phyloP scores from a whole-genome alignment of 306 rosid genomes.

The Inga oerstediana region DNA sequence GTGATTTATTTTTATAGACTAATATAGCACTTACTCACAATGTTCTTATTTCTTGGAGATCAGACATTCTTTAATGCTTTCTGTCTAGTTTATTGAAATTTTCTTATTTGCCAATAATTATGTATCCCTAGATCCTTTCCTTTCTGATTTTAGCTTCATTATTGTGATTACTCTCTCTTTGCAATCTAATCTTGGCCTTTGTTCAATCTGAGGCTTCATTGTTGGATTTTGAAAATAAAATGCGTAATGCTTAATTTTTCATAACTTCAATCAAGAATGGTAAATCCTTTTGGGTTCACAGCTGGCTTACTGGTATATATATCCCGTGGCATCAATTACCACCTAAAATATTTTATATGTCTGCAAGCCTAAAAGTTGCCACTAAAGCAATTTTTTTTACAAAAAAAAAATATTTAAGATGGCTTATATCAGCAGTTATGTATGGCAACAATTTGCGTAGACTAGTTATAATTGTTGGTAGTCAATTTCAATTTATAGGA shows the following conservation, averaged over 20 bases:
- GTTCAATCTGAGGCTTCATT: neutral
- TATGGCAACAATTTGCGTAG: neutral
- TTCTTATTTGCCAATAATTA: neutral
- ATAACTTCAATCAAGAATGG: neutral
- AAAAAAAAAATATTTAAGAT: neutral
- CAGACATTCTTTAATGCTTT: neutral
- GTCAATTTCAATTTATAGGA: neutral
- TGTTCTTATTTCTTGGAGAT: neutral
- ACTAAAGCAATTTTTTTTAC: neutral
- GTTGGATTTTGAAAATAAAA: neutral
- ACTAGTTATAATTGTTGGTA: slow-evolving; percentile 5
- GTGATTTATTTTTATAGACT: neutral
- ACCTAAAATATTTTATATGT: neutral
- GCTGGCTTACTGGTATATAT: neutral
- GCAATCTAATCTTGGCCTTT: neutral
- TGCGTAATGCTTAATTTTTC: neutral
- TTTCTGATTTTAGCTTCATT: neutral
- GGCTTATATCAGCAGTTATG: neutral
- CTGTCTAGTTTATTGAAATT: neutral
- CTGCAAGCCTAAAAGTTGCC: neutral
- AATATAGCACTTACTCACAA: slow-evolving; percentile 16
- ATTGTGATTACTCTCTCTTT: neutral
- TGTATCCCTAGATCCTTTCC: neutral
- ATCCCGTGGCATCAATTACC: neutral
- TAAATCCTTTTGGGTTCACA: neutral